Base-by-base conservation (phyloP, 352 stramenopile species). In the Phytopythium litorale region DNA sequence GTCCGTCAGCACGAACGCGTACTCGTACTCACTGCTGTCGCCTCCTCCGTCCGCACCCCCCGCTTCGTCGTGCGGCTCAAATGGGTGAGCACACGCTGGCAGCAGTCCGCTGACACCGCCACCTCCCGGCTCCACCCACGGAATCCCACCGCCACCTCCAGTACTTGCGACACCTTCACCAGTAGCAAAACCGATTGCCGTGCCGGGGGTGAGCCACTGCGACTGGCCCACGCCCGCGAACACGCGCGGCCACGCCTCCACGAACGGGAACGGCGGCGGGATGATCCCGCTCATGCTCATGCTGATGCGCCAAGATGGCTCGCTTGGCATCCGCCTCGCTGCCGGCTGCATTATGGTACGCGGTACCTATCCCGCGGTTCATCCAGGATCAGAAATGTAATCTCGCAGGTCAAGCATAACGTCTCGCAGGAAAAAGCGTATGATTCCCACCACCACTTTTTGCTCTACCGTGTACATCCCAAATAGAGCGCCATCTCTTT, bases 181-280 rank as follows among this genome's bases (percentile, higher is more conserved):
- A 23, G 7, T 7, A 28, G 25, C 55, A 19, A 52, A 28, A 0
- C n/a, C 1, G 6, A 52, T 16, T n/a, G 64, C 61, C 0, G 64
- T 75, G 13, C 35, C 64, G 1, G 81, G 77, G 12, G 65, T 83
- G 21, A 94, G 72, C 85, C 85, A 94, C 19, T 32, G 58, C 33
- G 60, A 64, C 25, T 81, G 70, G 6, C 21, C 37, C 30, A 71
- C 65, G 43, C 67, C 65, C 43, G 78, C 66, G 42, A 85, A 79
- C 28, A 92, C 48, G 43, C 59, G 50, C 48, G 72, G 65, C 85
- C 85, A 94, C 40, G 63, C 71, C 58, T 89, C 76, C 19, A 81
- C 81, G 64, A 94, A 91, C 64, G 85, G 85, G 70, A 83, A 94
- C 62, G 85, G 85, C 62, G 85, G 85, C 53, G 79, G 85, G 55